phyloP scores from a whole-genome alignment of 2,329 filamentous ascomycete species.

The Xylaria sp. region DNA sequence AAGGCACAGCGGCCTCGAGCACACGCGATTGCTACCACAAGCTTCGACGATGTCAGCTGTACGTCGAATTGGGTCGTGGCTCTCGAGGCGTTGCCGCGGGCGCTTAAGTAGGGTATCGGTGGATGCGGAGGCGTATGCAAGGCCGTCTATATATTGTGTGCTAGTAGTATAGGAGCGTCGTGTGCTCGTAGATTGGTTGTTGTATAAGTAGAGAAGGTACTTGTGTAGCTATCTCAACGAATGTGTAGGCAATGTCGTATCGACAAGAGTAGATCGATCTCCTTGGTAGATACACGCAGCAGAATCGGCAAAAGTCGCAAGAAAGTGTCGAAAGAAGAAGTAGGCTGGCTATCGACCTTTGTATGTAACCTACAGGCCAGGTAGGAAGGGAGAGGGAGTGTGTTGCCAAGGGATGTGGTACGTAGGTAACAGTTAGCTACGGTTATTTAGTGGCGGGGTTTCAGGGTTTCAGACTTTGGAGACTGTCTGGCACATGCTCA shows the following conservation, averaged over 20 bases:
- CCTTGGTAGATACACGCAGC: background rate
- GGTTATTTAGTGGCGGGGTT: constrained; percentile 36
- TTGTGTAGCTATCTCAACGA: background rate
- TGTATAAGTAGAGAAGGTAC: background rate
- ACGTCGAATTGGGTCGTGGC: constrained; percentile 4
- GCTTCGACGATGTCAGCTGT: constrained; percentile 20
- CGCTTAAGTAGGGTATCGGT: background rate
- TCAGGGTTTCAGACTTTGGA: constrained; percentile 33
- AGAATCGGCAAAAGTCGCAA: background rate
- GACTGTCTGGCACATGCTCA: constrained; percentile 31
- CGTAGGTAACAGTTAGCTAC: background rate
- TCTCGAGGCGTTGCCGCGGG: background rate
- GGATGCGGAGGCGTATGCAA: constrained; percentile 2
- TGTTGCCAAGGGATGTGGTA: background rate
- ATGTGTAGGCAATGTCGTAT: constrained; percentile 7
- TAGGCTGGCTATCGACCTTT: background rate
- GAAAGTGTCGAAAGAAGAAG: constrained; percentile 8
- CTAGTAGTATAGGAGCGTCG: constrained; percentile 11
- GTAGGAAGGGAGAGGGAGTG: constrained; percentile 5
- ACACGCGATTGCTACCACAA: constrained; percentile 25
- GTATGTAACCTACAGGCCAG: background rate
- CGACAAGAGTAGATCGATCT: constrained; percentile 4
- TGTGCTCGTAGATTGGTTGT: constrained; percentile 7
- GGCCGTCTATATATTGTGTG: background rate
- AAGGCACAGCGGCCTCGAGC: constrained; percentile 36